phyloP scores from a whole-genome alignment of 768 basidiomycete species.

The Termitomyces sp. region DNA sequence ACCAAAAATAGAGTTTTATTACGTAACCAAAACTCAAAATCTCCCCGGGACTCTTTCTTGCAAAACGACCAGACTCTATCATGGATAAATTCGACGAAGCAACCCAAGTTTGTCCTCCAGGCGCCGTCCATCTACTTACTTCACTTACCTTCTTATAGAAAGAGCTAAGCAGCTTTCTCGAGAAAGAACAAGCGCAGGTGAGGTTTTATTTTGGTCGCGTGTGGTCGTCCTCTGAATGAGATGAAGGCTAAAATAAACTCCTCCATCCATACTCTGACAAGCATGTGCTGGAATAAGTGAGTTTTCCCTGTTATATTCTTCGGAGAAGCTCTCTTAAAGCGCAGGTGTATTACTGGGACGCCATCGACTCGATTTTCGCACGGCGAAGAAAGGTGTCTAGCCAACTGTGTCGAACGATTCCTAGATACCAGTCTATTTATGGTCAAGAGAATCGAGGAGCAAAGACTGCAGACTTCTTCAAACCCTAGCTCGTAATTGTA shows the following conservation, averaged over 20 bases:
- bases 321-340: background rate
- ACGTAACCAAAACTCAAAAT: slow-evolving; percentile 8
- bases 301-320: slow-evolving; percentile 19
- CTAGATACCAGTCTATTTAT: slow-evolving; percentile 82
- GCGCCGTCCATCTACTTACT: background rate
- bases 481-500: slow-evolving; percentile 9
- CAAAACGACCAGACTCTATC: slow-evolving; percentile 6
- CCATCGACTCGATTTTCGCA: slow-evolving; percentile 76
- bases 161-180: slow-evolving; percentile 76
- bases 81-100: slow-evolving; percentile 68
- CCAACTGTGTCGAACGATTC: slow-evolving; percentile 90
- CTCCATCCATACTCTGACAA: slow-evolving; percentile 72
- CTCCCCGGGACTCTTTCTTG: background rate
- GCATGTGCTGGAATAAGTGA: slow-evolving; percentile 91
- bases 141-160: slow-evolving; percentile 42
- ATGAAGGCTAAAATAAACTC: slow-evolving; percentile 48
- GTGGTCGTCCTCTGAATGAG: slow-evolving; percentile 4
- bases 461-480: slow-evolving; percentile 22
- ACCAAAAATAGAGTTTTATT: slow-evolving; percentile 10
- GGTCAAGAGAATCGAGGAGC: slow-evolving; percentile 60
- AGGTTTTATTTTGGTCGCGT: slow-evolving; percentile 17
- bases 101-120: slow-evolving; percentile 50
- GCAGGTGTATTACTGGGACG: slow-evolving; percentile 75
- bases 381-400: slow-evolving; percentile 74
- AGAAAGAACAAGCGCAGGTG: slow-evolving; percentile 78